Evolutionary conservation across 2,329 filamentous ascomycete genomes (phyloP).

Genomic region (Aspergillus sp.): DNA sequence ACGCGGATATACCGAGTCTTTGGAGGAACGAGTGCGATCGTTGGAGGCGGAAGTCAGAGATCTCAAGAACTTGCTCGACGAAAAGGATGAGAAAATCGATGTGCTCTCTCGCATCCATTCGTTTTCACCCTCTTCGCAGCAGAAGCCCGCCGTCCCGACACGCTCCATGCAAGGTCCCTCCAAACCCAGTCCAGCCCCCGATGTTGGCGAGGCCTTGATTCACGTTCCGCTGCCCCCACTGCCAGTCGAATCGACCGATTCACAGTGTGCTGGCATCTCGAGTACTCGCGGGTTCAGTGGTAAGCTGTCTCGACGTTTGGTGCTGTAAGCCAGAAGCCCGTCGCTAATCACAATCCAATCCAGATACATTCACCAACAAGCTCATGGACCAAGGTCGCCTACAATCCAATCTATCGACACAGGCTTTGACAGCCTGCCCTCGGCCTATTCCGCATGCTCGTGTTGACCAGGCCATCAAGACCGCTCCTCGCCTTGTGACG

Average conservation of each 20-base stretch:
- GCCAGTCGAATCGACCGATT: slow-evolving; percentile 66
- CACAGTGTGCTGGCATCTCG: slow-evolving; percentile 72
- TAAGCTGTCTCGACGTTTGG: slow-evolving; percentile 44
- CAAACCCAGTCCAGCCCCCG: slow-evolving; percentile 20
- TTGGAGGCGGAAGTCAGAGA: slow-evolving; percentile 84
- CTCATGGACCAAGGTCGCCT: slow-evolving; percentile 72
- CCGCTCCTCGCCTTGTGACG: slow-evolving; percentile 82
- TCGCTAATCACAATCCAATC: slow-evolving; percentile 2
- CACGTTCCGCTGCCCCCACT: slow-evolving; percentile 73
- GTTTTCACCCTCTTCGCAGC: slow-evolving; percentile 51
- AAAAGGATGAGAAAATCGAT: slow-evolving; percentile 98
- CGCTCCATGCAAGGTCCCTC: slow-evolving; percentile 29
- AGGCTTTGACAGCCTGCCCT: slow-evolving; percentile 29
- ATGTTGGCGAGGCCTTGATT: slow-evolving; percentile 66
- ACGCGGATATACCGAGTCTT: slow-evolving; percentile 90
- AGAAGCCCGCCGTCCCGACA: slow-evolving; percentile 39
- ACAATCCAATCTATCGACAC: slow-evolving; percentile 27
- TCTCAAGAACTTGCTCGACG: slow-evolving; percentile 84
- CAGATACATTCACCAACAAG: slow-evolving; percentile 76
- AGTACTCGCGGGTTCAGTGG: slow-evolving; percentile 81
- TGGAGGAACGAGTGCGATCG: slow-evolving; percentile 85
- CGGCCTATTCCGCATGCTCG: slow-evolving; percentile 48
- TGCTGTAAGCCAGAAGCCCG: neutral
- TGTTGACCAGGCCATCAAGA: slow-evolving; percentile 49
- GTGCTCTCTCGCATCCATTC: slow-evolving; percentile 86